phyloP scores from a whole-genome alignment of 768 basidiomycete species.

The Calocera viscosa region DNA sequence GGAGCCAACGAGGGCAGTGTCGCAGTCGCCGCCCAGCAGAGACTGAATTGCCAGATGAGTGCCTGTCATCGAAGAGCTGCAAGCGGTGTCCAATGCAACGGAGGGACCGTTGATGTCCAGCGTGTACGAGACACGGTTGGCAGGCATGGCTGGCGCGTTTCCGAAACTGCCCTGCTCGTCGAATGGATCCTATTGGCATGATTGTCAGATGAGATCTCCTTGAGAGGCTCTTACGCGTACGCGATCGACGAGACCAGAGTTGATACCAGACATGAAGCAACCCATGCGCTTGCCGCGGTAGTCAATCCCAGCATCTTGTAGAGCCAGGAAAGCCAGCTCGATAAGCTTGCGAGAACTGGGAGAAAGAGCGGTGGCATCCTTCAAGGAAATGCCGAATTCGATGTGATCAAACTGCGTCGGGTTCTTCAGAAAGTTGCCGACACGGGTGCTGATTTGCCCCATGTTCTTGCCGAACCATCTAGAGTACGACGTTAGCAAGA shows the following conservation, averaged over 20 bases:
- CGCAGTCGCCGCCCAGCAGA: slow-evolving; percentile 35
- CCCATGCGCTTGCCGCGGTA: slow-evolving; percentile 35
- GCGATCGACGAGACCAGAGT: background rate
- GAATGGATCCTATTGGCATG: background rate
- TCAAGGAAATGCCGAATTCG: slow-evolving; percentile 33
- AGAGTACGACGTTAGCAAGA: background rate
- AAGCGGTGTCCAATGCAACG: slow-evolving; percentile 39
- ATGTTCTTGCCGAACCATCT: slow-evolving; percentile 25
- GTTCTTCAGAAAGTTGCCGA: slow-evolving; percentile 32
- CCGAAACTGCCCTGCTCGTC: slow-evolving; percentile 26
- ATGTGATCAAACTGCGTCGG: slow-evolving; percentile 29
- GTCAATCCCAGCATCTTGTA: slow-evolving; percentile 39
- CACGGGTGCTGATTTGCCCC: slow-evolving; percentile 24
- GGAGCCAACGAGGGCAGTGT: slow-evolving; percentile 38
- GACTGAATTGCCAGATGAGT: slow-evolving; percentile 39
- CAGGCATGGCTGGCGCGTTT: slow-evolving; percentile 28
- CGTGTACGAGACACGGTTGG: slow-evolving; percentile 34
- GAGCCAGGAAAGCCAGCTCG: slow-evolving; percentile 31
- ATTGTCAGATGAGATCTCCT: slow-evolving; percentile 25
- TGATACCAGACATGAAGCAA: slow-evolving; percentile 30
- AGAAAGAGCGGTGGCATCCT: slow-evolving; percentile 30
- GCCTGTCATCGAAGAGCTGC: slow-evolving; percentile 37
- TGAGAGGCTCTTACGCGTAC: slow-evolving; percentile 19
- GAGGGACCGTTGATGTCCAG: slow-evolving; percentile 38
- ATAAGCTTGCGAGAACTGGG: slow-evolving; percentile 29